Base-by-base conservation (phyloP, 805 yeast genomes). In the Barnettozyma sp. region DNA sequence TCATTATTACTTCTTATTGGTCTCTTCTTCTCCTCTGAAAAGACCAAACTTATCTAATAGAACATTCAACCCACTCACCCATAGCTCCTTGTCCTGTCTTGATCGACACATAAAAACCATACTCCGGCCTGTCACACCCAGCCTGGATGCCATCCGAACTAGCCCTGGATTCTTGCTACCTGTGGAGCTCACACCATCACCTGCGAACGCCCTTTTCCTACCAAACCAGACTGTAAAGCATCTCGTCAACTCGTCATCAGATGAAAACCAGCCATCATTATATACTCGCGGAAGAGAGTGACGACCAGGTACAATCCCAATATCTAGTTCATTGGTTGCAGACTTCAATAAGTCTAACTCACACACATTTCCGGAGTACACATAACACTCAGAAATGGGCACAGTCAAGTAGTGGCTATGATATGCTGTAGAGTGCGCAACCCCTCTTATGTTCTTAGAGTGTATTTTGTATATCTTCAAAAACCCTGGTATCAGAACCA, bases 211-310 rank as follows among this genome's bases (percentile, higher is more conserved):
- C 38, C 78, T 59, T 45, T 78, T 82, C 6, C 69, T 68, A 0
- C 87, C 90, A 57, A 78, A 74, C 95, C 96, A 87, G 3, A 90
- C 47, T 0, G 92, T 83, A 49, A 90, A 87, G 43, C 92, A 76
- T 33, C 95, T 64, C 19, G 73, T 60, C n/a, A 67, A 47, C 45
- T 84, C 92, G 32, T 78, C 82, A 49, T 90, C 97, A 7, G 75
- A 65, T 2, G 94, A 80, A 44, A 68, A 71, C 86, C 94, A 82
- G 0, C 96, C 96, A 57, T 87, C 94, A 2, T 70, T 59, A 51
- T 82, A 87, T 0, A 81, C 63, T 23, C 94, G 62, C 0, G 97
- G 95, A 21, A 82, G 52, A 0, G 78, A 59, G 32, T 70, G 67
- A 5, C 65, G 67, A 0, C 80, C 83, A 0, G 82, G 80, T 38